Conservation (phyloP, 2,329 filamentous ascomycete genomes). For the Colletotrichum caudatum region DNA sequence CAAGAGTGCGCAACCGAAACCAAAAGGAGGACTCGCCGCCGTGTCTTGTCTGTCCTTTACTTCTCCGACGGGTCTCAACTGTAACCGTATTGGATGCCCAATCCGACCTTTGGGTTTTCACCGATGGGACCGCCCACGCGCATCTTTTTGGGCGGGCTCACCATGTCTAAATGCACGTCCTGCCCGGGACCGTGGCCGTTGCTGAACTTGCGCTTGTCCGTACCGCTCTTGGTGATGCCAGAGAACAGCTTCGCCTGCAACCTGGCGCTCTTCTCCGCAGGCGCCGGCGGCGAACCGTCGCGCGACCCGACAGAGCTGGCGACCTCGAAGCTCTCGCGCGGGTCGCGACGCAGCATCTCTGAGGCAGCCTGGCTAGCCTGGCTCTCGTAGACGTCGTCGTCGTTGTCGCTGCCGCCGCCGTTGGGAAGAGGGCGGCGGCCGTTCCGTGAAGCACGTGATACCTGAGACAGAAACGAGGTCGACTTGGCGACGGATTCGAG, state of each 20-base stretch:
- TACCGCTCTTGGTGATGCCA: slow-evolving; percentile 56
- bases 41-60: neutral
- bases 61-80: neutral
- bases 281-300: slow-evolving; percentile 59
- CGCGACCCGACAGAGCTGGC: slow-evolving; percentile 57
- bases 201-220: slow-evolving; percentile 66
- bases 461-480: slow-evolving; percentile 50
- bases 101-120: slow-evolving; percentile 57
- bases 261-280: slow-evolving; percentile 59
- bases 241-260: slow-evolving; percentile 66
- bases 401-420: slow-evolving; percentile 50
- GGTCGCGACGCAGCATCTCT: slow-evolving; percentile 75
- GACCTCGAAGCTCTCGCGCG: slow-evolving; percentile 65
- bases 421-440: slow-evolving; percentile 42
- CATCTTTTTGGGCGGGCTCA: slow-evolving; percentile 65
- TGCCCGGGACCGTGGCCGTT: slow-evolving; percentile 49
- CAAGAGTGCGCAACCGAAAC: neutral
- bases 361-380: slow-evolving; percentile 83
- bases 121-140: slow-evolving; percentile 56
- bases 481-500: slow-evolving; percentile 65
- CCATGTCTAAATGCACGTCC: slow-evolving; percentile 49
- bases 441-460: slow-evolving; percentile 43
- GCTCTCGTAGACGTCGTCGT: slow-evolving; percentile 75
- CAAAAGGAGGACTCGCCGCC: neutral
- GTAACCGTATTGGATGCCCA: slow-evolving; percentile 64